Conservation (phyloP, 2,329 filamentous ascomycete genomes). For the Drechslera avenae region DNA sequence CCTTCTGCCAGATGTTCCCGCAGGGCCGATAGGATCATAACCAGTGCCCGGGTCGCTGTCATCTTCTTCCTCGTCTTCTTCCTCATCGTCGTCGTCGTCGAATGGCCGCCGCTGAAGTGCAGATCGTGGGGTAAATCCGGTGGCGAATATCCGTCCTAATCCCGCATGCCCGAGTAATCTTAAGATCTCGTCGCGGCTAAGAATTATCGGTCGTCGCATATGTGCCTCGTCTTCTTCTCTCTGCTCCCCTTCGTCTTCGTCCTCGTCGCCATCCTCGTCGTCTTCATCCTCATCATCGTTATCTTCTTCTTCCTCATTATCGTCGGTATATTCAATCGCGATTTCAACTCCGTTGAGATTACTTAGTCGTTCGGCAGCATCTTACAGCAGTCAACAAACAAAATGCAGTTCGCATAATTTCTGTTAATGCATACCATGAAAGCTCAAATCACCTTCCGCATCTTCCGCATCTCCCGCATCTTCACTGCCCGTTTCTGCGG, state of each 20-base stretch:
- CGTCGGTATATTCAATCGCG: conserved; percentile 48
- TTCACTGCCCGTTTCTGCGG: conserved; percentile 49
- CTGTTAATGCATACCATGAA: conserved; percentile 36
- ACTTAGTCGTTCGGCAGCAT: conserved; percentile 51
- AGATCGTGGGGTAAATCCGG: conserved; percentile 32
- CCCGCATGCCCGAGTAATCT: conserved; percentile 60
- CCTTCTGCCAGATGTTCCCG: conserved; percentile 40
- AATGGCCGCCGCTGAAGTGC: conserved; percentile 20
- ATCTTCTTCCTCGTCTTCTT: conserved; percentile 50
- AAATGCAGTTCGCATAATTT: not conserved
- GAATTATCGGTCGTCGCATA: conserved; percentile 41
- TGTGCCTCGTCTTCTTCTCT: conserved; percentile 30
- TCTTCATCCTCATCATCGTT: conserved; percentile 17
- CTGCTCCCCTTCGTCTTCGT: conserved; percentile 32
- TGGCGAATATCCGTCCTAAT: conserved; percentile 58
- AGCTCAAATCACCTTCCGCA: conserved; percentile 44
- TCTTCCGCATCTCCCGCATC: conserved; percentile 50
- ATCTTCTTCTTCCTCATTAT: conserved; percentile 45
- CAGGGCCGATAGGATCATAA: conserved; percentile 35
- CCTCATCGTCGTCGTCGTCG: conserved; percentile 43
- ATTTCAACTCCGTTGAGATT: conserved; percentile 51
- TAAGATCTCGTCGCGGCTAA: conserved; percentile 58
- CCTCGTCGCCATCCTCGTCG: conserved; percentile 41
- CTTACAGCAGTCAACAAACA: conserved; percentile 24
- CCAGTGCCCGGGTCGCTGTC: conserved; percentile 46